Base-by-base conservation (phyloP, 1,284 basidiomycete genomes). In the Tilletiaria anomala region DNA sequence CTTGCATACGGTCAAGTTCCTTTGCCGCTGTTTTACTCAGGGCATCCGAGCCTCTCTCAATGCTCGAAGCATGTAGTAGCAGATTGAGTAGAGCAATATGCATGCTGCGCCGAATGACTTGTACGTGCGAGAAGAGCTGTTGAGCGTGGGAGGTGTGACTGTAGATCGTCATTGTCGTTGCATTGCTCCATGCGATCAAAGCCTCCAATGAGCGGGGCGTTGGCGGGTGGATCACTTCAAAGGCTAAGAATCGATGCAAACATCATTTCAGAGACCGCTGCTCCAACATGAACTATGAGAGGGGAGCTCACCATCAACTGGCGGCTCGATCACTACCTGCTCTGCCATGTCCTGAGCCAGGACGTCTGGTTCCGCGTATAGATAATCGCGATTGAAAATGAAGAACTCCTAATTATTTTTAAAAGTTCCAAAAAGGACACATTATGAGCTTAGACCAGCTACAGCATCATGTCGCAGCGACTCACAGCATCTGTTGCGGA, bases 301-400 rank as follows among this genome's bases (percentile, higher is more conserved):
- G 3, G 32, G 18, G 3, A 6, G 22, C 43, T 23, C 17, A 41
- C 40, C 32, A 10, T 19, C 8, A 3, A 47, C n/a, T 3, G 33
- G 23, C 3, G 47, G 43, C 16, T 53, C 50, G n/a, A 56, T 46
- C 12, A 32, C 32, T 11, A 49, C n/a, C n/a, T 38, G 39, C 17
- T 53, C 39, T 3, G 53, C 58, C 6, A 65, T 47, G 38, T 61
- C 54, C 10, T 49, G 43, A 3, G 55, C 54, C 6, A 63, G 35
- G 12, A 43, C 41, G 8, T 60, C 56, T 4, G 54, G 48, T 14
- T 66, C 58, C 10, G 54, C 51, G 21, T 43, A 59, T 19, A 66
- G 51, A 26, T 58, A 61, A 32, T 66, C 57, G 18, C 61, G 54
- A 35, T 65, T 61, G 49, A 53, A 66, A 31, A 66, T 52, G 37